Percentiles rank a stretch among this genome's conserved stretches.
Evolutionary conservation across 2,329 filamentous ascomycete genomes (phyloP).

Genomic region (Diplodia intermedia): DNA sequence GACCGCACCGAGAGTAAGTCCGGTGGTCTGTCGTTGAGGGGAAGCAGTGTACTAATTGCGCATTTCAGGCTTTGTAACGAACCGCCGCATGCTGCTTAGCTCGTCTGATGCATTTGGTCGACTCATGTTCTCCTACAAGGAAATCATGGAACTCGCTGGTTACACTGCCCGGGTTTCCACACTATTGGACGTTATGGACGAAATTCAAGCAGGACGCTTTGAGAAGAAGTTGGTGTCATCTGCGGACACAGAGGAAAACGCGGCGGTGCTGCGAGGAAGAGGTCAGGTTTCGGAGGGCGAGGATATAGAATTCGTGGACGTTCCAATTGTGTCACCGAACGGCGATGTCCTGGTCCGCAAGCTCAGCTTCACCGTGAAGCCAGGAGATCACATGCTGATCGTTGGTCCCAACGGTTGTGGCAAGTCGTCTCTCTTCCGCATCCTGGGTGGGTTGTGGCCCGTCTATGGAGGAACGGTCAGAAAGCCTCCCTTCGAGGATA

Average conservation of each 20-base stretch:
- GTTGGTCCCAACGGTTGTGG: constrained; percentile 97
- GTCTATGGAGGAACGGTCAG: constrained; percentile 94
- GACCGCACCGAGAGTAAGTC: constrained; percentile 67
- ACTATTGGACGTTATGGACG: constrained; percentile 90
- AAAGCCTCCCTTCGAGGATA: constrained; percentile 89
- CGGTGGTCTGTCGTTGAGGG: constrained; percentile 1
- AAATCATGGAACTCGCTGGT: constrained; percentile 93
- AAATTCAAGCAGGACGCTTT: constrained; percentile 87
- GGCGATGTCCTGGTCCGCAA: constrained; percentile 88
- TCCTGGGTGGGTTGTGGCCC: constrained; percentile 94
- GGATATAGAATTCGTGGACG: constrained; percentile 83
- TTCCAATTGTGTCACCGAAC: constrained; percentile 96
- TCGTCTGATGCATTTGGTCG: constrained; percentile 95
- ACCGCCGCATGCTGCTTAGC: constrained; percentile 86
- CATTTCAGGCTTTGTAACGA: constrained; percentile 80
- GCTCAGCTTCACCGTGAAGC: constrained; percentile 84
- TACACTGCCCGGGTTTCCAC: constrained; percentile 93
- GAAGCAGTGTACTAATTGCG: constrained; percentile 31
- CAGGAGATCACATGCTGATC: constrained; percentile 89
- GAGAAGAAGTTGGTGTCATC: constrained; percentile 97
- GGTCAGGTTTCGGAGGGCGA: constrained; percentile 82
- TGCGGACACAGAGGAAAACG: constrained; percentile 80
- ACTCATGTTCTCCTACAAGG: constrained; percentile 97
- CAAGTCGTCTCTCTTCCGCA: constrained; percentile 94
- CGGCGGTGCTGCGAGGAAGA: constrained; percentile 79